A percentile compares a stretch with the other conserved stretches of the same genome.
phyloP scores from a whole-genome alignment of 164 flowering plant genomes.

The Aristolochia californica region DNA sequence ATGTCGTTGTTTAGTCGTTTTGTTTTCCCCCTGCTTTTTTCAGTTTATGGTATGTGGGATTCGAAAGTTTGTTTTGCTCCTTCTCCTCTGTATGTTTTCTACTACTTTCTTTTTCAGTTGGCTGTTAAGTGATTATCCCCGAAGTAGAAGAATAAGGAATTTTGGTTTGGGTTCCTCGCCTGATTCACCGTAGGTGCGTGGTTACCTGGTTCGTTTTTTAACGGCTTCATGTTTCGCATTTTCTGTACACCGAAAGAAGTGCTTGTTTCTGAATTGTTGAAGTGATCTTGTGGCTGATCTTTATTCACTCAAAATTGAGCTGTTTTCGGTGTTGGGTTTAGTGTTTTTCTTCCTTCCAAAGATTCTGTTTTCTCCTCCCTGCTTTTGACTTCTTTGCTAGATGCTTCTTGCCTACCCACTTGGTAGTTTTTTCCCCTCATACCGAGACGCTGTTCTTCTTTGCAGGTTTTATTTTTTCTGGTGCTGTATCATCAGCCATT shows the following conservation, averaged over 20 bases:
- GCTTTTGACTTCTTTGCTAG: conserved; percentile 15
- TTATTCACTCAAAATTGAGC: neutral
- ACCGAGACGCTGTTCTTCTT: conserved; percentile 69
- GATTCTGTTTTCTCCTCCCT: conserved; percentile 4
- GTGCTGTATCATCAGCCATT: conserved; percentile 1
- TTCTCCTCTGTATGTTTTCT: no score
- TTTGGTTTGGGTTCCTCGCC: no score
- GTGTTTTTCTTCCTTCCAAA: conserved; percentile 15
- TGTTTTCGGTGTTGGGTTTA: conserved; percentile 17
- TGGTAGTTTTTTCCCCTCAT: conserved; percentile 49
- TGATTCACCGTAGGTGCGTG: no score
- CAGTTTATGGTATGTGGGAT: no score
- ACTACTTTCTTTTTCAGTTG: no score
- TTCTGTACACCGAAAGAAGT: neutral
- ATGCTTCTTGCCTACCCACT: conserved; percentile 61
- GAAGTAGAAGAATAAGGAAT: no score
- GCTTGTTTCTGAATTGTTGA: neutral
- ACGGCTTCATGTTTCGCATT: neutral
- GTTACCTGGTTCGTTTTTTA: no score
- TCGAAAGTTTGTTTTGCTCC: no score
- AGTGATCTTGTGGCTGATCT: conserved; percentile 1
- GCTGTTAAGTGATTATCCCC: no score
- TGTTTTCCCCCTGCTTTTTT: no score
- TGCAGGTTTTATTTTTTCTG: conserved; percentile 31
- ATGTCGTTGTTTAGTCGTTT: no score